Base-by-base conservation (phyloP, 768 basidiomycete genomes). In the Pleurotus ostreatus region DNA sequence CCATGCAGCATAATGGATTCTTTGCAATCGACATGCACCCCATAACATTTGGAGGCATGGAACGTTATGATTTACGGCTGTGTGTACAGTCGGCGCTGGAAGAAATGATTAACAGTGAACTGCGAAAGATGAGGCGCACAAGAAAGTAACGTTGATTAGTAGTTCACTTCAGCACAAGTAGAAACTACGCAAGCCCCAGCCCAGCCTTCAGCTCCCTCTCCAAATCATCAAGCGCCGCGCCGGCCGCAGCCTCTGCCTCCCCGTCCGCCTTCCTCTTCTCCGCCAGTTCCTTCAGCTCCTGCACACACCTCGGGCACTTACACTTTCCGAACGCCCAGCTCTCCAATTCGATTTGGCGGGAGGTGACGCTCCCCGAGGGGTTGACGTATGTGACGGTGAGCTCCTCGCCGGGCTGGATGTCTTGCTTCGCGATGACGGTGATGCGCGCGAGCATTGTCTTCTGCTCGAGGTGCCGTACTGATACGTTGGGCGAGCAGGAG, bases 311-410 rank as follows among this genome's bases (percentile, higher is more conserved):
- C 57, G 70, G 71, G 66, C 94, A 95, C 9, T 58, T 61, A 63
- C 94, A 95, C 49, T 73, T 61, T 2, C 79, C 89, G 61, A 92
- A 91, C 2, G 88, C 89, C 90, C 90, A 92, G 34, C 80, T 84
- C 57, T 79, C 68, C 43, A 92, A 65, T 60, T 78, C 77, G 39
- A 71, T 68, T 49, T 81, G 75, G 13, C 89, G 80, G 48, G 70
- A 72, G 20, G 70, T 70, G 37, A 77, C 73, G 5, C 72, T 68
- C 45, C 78, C 58, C n/a, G 73, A 70, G 0, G 90, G 88, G 64
- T 94, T 78, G 46, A 92, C 89, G 63, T 96, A 95, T 0, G 87
- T 84, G 55, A 92, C 82, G 1, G 81, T 56, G 22, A 94, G 78
- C 68, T 95, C 93, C 56, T 92, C 85, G 1, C 90, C 91, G 0